Evolutionary conservation across 2,329 filamentous ascomycete species (phyloP).

Genomic region (Dothideomycetidae sp.): DNA sequence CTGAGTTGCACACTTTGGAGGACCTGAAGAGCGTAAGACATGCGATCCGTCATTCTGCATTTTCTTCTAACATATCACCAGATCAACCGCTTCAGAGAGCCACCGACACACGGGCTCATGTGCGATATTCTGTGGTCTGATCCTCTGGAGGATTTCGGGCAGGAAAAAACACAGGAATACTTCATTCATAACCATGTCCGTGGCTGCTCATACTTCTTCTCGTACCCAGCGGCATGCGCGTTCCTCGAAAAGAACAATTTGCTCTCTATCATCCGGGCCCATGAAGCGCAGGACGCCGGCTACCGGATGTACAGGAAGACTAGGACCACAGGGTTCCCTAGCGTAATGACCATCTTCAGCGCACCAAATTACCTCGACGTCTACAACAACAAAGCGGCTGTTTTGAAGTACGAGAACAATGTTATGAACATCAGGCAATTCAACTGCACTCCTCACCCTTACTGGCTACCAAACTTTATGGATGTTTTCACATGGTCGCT

Average conservation of each 20-base stretch:
- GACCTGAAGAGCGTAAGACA: constrained; percentile 69
- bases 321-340: constrained; percentile 91
- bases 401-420: constrained; percentile 98
- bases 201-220: constrained; percentile 98
- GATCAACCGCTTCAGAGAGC: constrained; percentile 96
- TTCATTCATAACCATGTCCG: constrained; percentile 97
- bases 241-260: constrained; percentile 99
- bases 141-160: constrained; percentile 92
- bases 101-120: constrained; percentile 94
- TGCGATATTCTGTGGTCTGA: constrained; percentile 99
- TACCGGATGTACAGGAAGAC: constrained; percentile 99
- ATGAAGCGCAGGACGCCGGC: constrained; percentile 95
- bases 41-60: constrained; percentile 3
- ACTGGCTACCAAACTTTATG: constrained; percentile 99
- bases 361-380: constrained; percentile 97
- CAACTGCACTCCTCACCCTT: constrained; percentile 97
- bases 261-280: constrained; percentile 88
- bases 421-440: constrained; percentile 99
- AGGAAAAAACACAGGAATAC: constrained; percentile 96
- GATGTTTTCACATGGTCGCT: constrained; percentile 99
- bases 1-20: constrained; percentile 88
- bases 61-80: constrained; percentile 24
- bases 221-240: constrained; percentile 88
- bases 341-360: constrained; percentile 99
- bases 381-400: constrained; percentile 99